These are phyloP conservation scores for Lentinula guzmanii DNA, from an alignment of 768 basidiomycete species.

Conservation along the genomic window DNA sequence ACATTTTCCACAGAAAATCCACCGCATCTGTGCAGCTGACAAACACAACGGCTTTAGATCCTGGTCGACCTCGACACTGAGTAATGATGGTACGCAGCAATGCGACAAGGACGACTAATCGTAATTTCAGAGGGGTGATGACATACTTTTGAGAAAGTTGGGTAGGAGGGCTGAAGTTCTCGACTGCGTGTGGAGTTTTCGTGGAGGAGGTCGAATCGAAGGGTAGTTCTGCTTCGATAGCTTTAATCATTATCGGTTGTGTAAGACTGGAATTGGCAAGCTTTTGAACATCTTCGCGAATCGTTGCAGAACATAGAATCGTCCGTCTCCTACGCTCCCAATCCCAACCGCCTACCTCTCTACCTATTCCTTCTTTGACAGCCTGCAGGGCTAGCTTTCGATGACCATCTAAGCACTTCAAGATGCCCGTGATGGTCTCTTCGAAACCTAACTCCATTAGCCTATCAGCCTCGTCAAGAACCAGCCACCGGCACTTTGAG, in stretches of 20 bases:
- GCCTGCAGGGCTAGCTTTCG: conserved; percentile 67
- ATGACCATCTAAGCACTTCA: conserved; percentile 82
- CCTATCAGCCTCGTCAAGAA: conserved; percentile 95
- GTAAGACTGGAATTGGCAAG: conserved; percentile 78
- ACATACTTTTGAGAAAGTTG: conserved; percentile 91
- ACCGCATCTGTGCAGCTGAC: conserved; percentile 97
- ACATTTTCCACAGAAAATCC: conserved; percentile 89
- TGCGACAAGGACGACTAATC: conserved; percentile 87
- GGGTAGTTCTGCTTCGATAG: conserved; percentile 44
- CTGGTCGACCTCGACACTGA: conserved; percentile 44
- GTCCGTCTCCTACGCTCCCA: conserved; percentile 77
- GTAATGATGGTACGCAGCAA: conserved; percentile 77
- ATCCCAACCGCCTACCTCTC: conserved; percentile 82
- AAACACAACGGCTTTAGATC: conserved; percentile 87
- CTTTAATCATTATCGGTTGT: conserved; percentile 81
- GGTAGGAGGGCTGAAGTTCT: conserved; percentile 88
- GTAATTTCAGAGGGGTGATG: conserved; percentile 84
- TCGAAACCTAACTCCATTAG: conserved; percentile 99
- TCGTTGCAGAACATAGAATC: conserved; percentile 94
- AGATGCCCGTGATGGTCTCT: conserved; percentile 87
- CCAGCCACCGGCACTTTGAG: conserved; percentile 91
- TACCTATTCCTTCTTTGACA: conserved; percentile 55
- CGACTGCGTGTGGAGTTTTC: conserved; percentile 18
- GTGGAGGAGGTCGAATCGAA: conserved; percentile 11
- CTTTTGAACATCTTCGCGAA: conserved; percentile 91